Evolutionary conservation across 768 basidiomycete species (phyloP).

Genomic region (Tricholoma furcatifolium): DNA sequence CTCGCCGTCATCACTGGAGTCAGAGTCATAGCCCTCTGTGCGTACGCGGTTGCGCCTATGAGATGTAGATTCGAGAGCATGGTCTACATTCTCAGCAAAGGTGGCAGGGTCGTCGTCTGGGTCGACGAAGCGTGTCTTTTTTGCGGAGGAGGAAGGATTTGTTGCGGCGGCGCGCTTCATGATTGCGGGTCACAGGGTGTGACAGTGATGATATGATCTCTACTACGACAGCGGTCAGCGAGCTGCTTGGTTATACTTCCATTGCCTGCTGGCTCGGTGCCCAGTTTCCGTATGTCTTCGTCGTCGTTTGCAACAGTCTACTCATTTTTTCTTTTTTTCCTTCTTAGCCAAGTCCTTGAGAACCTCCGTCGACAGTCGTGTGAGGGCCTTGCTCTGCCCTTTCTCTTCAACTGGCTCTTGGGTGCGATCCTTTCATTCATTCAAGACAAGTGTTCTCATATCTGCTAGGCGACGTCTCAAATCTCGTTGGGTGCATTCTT

Average conservation of each 20-base stretch:
- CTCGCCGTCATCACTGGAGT: constrained; percentile 93
- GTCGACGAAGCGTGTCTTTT: constrained; percentile 80
- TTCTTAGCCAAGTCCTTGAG: constrained; percentile 74
- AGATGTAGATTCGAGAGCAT: constrained; percentile 65
- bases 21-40: constrained; percentile 88
- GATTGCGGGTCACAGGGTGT: constrained; percentile 11
- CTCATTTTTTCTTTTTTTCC: not conserved
- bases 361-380: constrained; percentile 75
- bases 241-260: constrained; percentile 66
- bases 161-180: constrained; percentile 34
- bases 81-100: constrained; percentile 79
- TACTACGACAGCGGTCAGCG: constrained; percentile 45
- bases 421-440: constrained; percentile 46
- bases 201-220: not conserved
- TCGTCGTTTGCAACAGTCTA: not conserved
- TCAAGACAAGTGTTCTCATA: not conserved
- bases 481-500: constrained; percentile 87
- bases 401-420: constrained; percentile 89
- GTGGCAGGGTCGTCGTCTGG: constrained; percentile 71
- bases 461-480: constrained; percentile 80
- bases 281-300: constrained; percentile 75
- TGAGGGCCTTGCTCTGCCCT: constrained; percentile 90
- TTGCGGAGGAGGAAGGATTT: constrained; percentile 28
- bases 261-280: constrained; percentile 84
- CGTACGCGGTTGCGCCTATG: constrained; percentile 70